Evolutionary conservation across 108 stramenopile genomes (phyloP).

Genomic region (Fragilaria radians): DNA sequence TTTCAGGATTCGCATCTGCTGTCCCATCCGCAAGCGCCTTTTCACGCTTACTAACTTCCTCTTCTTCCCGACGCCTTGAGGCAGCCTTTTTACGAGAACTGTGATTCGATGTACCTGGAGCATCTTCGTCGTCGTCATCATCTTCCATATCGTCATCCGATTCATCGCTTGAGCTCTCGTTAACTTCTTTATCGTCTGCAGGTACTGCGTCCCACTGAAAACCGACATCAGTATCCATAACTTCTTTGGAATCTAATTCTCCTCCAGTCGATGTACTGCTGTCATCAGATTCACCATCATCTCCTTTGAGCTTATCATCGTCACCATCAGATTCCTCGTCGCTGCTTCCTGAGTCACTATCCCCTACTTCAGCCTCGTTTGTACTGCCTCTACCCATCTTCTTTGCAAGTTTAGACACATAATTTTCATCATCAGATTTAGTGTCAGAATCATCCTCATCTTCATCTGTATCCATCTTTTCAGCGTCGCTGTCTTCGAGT

Average conservation of each 20-base stretch:
- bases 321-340: slow-evolving; percentile 18
- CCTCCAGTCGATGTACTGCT: slow-evolving; percentile 6
- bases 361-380: slow-evolving; percentile 17
- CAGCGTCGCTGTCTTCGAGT: slow-evolving; percentile 3
- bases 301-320: slow-evolving; percentile 7
- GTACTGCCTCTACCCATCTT: slow-evolving; percentile 32
- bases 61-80: slow-evolving; percentile 57
- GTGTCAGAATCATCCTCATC: slow-evolving; percentile 32
- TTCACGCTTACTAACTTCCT: slow-evolving; percentile 73
- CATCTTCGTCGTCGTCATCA: slow-evolving; percentile 43
- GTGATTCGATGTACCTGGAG: slow-evolving; percentile 44
- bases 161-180: slow-evolving; percentile 32
- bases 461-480: slow-evolving; percentile 21
- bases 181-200: background rate
- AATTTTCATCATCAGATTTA: slow-evolving; percentile 53
- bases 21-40: slow-evolving; percentile 81
- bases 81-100: slow-evolving; percentile 76
- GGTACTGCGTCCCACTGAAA: slow-evolving; percentile 64
- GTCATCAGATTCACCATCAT: slow-evolving; percentile 27
- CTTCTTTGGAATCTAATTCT: slow-evolving; percentile 14
- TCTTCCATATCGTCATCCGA: slow-evolving; percentile 36
- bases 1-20: slow-evolving; percentile 85
- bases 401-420: slow-evolving; percentile 56
- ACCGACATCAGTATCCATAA: slow-evolving; percentile 76
- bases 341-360: slow-evolving; percentile 20